Percentiles rank a stretch among this genome's conserved stretches.
Conservation (phyloP, 164 flowering plant genomes). For the Taxillus chinensis region DNA sequence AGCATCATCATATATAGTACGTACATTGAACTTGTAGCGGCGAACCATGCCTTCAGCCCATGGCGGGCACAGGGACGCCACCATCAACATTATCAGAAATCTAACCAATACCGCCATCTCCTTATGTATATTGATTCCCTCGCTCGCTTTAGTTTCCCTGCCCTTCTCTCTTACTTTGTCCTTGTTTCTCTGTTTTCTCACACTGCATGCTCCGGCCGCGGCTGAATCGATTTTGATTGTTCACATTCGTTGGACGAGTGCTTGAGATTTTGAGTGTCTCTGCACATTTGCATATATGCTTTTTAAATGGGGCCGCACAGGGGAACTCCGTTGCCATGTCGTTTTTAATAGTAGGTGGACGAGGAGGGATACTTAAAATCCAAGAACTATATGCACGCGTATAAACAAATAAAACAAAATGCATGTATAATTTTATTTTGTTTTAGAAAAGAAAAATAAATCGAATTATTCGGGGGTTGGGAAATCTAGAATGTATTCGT, state of each 20-base stretch:
- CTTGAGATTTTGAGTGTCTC: too few relatives aligned
- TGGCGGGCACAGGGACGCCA: neutral
- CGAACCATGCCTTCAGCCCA: neutral
- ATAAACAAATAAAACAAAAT: neutral
- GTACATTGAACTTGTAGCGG: constrained; percentile 3
- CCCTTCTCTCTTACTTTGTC: neutral
- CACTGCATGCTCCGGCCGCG: too few relatives aligned
- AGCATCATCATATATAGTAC: neutral
- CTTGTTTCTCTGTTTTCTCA: too few relatives aligned
- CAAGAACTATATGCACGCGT: neutral
- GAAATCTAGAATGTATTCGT: too few relatives aligned
- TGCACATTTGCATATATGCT: neutral
- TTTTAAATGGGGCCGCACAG: neutral
- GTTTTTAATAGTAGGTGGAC: constrained; percentile 3
- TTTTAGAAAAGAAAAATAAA: too few relatives aligned
- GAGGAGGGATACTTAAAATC: constrained; percentile 3
- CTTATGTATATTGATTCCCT: neutral
- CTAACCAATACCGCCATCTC: neutral
- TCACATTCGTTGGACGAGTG: too few relatives aligned
- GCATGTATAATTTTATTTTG: too few relatives aligned
- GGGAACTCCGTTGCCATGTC: constrained; percentile 8
- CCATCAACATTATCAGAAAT: neutral
- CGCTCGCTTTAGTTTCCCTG: neutral
- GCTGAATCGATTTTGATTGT: too few relatives aligned
- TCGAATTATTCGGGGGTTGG: too few relatives aligned